Percentiles rank a stretch among this genome's conserved stretches.
Conservation (phyloP, 2,329 filamentous ascomycete species). For the Macrophomina pseudophaseolina region DNA sequence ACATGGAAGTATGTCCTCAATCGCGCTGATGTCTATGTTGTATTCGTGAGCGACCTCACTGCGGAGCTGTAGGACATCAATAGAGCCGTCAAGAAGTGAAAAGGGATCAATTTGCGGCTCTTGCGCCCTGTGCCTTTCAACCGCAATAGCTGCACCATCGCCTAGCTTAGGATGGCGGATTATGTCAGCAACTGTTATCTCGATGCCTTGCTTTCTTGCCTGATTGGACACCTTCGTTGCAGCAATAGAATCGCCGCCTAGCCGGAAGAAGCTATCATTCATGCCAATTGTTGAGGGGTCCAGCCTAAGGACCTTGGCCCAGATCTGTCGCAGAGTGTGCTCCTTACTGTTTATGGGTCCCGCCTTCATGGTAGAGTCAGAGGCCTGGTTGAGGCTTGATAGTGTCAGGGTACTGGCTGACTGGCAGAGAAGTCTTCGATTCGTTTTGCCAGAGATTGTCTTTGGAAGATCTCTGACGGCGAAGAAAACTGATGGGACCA, state of each 20-base stretch:
- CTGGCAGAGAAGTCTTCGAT: too few species aligned
- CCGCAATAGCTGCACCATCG: slow-evolving; percentile 30
- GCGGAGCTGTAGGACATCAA: not conserved
- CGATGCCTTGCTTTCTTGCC: slow-evolving; percentile 4
- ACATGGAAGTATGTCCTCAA: slow-evolving; percentile 61
- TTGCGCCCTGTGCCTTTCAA: too few species aligned
- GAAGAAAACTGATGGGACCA: too few species aligned
- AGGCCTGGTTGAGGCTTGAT: not conserved
- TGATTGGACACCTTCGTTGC: not conserved
- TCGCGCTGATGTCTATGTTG: slow-evolving; percentile 25
- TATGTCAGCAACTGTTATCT: slow-evolving; percentile 31
- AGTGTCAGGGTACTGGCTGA: not conserved
- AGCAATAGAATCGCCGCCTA: slow-evolving; percentile 46
- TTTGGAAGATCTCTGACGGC: too few species aligned
- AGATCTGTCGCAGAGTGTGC: not conserved
- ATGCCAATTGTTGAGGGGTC: slow-evolving; percentile 32
- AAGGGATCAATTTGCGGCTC: not conserved
- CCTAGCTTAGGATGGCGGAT: slow-evolving; percentile 30
- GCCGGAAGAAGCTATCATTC: slow-evolving; percentile 47
- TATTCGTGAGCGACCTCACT: not conserved
- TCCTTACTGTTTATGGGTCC: too few species aligned
- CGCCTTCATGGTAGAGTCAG: not conserved
- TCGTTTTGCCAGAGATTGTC: too few species aligned
- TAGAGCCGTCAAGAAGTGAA: slow-evolving; percentile 32
- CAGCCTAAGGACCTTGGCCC: slow-evolving; percentile 24